Percentiles rank a stretch among this genome's conserved stretches.
phyloP scores from a whole-genome alignment of 2,329 filamentous ascomycete genomes.

The Piedraia hortae region DNA sequence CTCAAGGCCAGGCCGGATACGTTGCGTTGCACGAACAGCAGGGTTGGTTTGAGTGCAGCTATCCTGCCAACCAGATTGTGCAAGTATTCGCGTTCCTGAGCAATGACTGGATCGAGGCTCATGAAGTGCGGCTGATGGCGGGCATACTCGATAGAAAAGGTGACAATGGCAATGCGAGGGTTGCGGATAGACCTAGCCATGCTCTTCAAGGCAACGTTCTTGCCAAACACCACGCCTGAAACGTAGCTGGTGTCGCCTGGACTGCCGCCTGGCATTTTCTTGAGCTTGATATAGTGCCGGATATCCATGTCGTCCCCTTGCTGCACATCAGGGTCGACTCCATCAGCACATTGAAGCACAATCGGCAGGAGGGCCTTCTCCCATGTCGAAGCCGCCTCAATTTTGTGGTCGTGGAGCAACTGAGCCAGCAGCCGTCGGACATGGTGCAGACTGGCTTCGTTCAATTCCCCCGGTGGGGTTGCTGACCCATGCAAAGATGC shows the following conservation, averaged over 20 bases:
- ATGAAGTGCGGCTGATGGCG: slow-evolving; percentile 86
- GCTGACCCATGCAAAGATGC: slow-evolving; percentile 54
- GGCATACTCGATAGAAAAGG: slow-evolving; percentile 88
- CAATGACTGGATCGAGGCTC: slow-evolving; percentile 89
- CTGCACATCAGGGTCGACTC: slow-evolving; percentile 78
- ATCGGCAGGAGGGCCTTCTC: slow-evolving; percentile 77
- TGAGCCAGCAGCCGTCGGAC: slow-evolving; percentile 65
- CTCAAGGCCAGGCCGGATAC: slow-evolving; percentile 78
- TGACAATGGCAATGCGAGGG: slow-evolving; percentile 73
- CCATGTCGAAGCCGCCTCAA: slow-evolving; percentile 54
- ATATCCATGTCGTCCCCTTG: slow-evolving; percentile 90
- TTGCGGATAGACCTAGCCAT: slow-evolving; percentile 70
- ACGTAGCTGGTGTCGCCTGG: slow-evolving; percentile 89
- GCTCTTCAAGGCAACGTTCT: slow-evolving; percentile 84
- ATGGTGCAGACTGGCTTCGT: slow-evolving; percentile 64
- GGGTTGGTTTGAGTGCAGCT: slow-evolving; percentile 53
- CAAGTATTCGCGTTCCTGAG: slow-evolving; percentile 84
- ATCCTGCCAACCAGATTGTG: slow-evolving; percentile 81
- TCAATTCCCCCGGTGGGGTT: slow-evolving; percentile 55
- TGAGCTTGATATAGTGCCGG: slow-evolving; percentile 86
- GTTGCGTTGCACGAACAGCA: slow-evolving; percentile 76
- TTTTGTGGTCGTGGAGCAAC: slow-evolving; percentile 45
- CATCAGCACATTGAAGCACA: slow-evolving; percentile 67
- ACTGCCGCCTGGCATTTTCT: slow-evolving; percentile 75
- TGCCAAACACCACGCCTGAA: slow-evolving; percentile 88